These are phyloP conservation scores for Tetrahymena malaccensis DNA, from an alignment of 73 alveolate species.

Conservation along the genomic window DNA sequence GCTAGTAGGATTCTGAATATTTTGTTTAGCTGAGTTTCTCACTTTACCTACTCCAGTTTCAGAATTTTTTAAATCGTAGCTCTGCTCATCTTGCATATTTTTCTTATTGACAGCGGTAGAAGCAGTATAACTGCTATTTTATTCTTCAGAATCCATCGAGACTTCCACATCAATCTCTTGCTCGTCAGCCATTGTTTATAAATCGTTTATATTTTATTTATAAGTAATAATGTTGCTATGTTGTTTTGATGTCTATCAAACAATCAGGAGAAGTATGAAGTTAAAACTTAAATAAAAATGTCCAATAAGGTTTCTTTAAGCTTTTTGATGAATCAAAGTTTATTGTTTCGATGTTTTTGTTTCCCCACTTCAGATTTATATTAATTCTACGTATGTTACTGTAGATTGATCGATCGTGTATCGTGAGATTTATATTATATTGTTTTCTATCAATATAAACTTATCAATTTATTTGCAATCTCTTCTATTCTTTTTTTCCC, in stretches of 20 bases:
- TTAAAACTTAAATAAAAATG: not conserved
- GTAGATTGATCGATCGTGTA: not conserved
- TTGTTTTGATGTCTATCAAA: not conserved
- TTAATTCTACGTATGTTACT: not conserved
- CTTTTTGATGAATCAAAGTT: not conserved
- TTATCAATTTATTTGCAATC: not conserved
- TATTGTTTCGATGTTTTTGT: not conserved
- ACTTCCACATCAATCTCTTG: not conserved
- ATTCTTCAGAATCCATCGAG: not conserved
- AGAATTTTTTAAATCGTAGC: not conserved
- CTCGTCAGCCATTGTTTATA: not conserved
- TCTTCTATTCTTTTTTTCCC: not conserved
- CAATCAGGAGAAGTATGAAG: not conserved
- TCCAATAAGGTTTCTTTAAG: not conserved
- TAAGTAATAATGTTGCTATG: not conserved
- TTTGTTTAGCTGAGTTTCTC: not conserved
- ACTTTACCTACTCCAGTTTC: not conserved
- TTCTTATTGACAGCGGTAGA: not conserved
- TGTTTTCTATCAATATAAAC: not conserved
- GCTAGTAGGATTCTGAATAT: not conserved
- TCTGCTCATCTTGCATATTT: not conserved
- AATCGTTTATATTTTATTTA: not conserved
- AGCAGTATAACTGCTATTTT: not conserved
- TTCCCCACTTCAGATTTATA: not conserved
- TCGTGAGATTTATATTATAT: not conserved